These are phyloP conservation scores for Smithsoniella earleae DNA, from an alignment of 163 green algal genomes.

Conservation along the genomic window DNA sequence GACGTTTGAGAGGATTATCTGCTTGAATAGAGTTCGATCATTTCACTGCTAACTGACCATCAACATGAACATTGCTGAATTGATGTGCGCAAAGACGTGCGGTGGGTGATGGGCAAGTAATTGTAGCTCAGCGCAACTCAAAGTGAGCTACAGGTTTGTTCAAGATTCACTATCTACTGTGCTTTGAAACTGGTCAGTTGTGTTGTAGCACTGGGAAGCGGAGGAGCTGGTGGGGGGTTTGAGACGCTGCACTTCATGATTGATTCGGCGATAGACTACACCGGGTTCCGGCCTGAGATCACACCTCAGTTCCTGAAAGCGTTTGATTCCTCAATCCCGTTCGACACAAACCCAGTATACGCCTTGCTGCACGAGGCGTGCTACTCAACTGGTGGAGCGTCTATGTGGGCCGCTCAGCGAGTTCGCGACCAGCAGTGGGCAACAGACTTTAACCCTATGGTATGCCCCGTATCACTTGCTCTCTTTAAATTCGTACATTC, in stretches of 20 bases:
- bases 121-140: too few species aligned
- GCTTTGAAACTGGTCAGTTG: too few species aligned
- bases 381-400: constrained; percentile 61
- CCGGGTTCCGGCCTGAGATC: constrained; percentile 40
- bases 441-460: constrained; percentile 50
- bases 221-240: constrained; percentile 53
- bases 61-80: too few species aligned
- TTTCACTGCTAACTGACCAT: too few species aligned
- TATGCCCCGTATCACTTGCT: background rate
- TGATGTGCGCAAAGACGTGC: too few species aligned
- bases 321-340: constrained; percentile 66
- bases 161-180: too few species aligned
- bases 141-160: too few species aligned
- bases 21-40: too few species aligned
- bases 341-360: constrained; percentile 89
- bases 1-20: too few species aligned
- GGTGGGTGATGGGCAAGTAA: too few species aligned
- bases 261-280: constrained; percentile 65
- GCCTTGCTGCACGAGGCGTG: constrained; percentile 89
- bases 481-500: background rate
- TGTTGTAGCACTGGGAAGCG: constrained; percentile 34
- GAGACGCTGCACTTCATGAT: constrained; percentile 83
- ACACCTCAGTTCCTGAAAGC: constrained; percentile 61
- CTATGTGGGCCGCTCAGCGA: constrained; percentile 69
- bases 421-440: constrained; percentile 49